Conservation (phyloP, 306 rosid species). For the Ochetophila trinervis region DNA sequence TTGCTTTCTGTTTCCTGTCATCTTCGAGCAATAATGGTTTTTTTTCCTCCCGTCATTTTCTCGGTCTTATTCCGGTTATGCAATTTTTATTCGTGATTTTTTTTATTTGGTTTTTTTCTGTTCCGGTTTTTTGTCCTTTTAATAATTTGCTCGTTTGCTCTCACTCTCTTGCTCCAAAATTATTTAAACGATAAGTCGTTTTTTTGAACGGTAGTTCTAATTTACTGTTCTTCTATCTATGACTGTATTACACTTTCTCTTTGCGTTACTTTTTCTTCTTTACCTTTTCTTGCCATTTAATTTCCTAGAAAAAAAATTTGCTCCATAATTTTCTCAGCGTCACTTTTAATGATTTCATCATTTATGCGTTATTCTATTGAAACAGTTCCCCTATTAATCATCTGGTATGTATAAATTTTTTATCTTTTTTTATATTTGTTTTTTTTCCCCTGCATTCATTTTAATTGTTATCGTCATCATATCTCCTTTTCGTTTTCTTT, state of each 20-base stretch:
- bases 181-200: background rate
- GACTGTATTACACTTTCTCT: too few species aligned
- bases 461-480: background rate
- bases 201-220: background rate
- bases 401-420: background rate
- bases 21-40: background rate
- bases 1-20: background rate
- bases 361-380: background rate
- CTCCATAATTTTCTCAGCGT: background rate
- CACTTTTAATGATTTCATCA: background rate
- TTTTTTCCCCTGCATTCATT: background rate
- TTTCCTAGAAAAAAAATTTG: background rate
- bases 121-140: background rate
- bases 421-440: background rate
- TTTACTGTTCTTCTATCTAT: background rate
- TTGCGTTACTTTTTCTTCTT: too few species aligned
- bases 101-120: background rate
- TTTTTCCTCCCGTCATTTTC: constrained; percentile 2
- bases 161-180: background rate
- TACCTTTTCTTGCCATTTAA: background rate
- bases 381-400: background rate
- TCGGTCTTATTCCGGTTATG: background rate
- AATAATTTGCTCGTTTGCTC: background rate
- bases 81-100: background rate
- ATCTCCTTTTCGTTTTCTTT: too few species aligned